Evolutionary conservation across 768 basidiomycete species (phyloP).

Genomic region (Tricholoma flavovirens): DNA sequence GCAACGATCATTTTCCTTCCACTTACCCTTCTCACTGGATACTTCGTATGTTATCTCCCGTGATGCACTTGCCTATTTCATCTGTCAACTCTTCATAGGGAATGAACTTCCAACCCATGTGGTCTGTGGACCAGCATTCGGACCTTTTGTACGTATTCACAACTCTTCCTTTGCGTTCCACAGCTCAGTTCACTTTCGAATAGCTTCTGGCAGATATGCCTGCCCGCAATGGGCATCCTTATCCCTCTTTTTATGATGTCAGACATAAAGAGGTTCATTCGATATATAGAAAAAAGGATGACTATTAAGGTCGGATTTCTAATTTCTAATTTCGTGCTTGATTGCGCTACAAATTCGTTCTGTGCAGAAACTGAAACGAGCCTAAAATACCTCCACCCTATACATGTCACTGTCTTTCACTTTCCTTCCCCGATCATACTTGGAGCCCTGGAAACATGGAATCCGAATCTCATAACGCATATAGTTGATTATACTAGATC

Average conservation of each 20-base stretch:
- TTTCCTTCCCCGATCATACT: not conserved
- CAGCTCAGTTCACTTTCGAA: not conserved
- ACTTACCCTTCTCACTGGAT: slow-evolving; percentile 64
- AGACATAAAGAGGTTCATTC: slow-evolving; percentile 42
- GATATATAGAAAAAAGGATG: slow-evolving; percentile 44
- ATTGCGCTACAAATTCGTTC: not conserved
- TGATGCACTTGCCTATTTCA: not conserved
- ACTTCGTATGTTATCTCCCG: slow-evolving; percentile 47
- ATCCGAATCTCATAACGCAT: no score
- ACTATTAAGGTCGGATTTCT: slow-evolving; percentile 32
- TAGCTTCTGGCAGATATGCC: slow-evolving; percentile 68
- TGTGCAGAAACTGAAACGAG: not conserved
- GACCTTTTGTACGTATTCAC: slow-evolving; percentile 41
- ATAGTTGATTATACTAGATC: no score
- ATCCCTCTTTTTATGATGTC: slow-evolving; percentile 50
- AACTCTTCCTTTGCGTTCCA: not conserved
- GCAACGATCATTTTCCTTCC: slow-evolving; percentile 69
- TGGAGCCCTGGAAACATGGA: not conserved
- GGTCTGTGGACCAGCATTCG: slow-evolving; percentile 35
- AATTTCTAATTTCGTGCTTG: not conserved
- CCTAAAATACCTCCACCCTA: not conserved
- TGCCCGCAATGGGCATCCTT: slow-evolving; percentile 55
- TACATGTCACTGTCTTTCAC: not conserved
- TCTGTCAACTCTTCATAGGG: slow-evolving; percentile 34
- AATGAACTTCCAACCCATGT: slow-evolving; percentile 62